Conservation (phyloP, 306 rosid species). For the Vigna angularis region DNA sequence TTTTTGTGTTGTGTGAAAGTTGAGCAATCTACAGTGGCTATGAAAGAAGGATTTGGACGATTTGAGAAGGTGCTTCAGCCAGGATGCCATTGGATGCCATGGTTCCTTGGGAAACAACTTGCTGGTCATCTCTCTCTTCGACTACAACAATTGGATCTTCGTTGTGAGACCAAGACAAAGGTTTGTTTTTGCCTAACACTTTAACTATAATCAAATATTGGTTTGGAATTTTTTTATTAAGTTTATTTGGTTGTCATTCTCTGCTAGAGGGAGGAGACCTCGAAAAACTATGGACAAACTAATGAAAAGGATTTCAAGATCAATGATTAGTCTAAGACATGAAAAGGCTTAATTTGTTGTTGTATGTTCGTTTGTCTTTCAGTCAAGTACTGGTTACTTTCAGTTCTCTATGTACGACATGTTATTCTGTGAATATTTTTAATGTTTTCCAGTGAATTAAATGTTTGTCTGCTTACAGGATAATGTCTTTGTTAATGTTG, state of each 20-base stretch:
- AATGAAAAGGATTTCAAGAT: neutral
- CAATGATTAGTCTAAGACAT: neutral
- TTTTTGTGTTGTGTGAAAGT: constrained; percentile 75
- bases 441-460: constrained; percentile 1
- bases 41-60: constrained; percentile 78
- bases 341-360: neutral
- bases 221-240: neutral
- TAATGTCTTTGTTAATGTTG: constrained; percentile 93
- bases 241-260: neutral
- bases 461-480: constrained; percentile 62
- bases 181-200: constrained; percentile 50
- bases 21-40: constrained; percentile 81
- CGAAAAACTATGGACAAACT: neutral
- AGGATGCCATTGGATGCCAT: constrained; percentile 94
- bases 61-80: constrained; percentile 82
- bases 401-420: neutral
- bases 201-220: constrained; percentile 27
- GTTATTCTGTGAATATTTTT: constrained; percentile 7
- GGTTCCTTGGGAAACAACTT: constrained; percentile 72
- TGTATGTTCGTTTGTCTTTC: neutral
- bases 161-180: constrained; percentile 97
- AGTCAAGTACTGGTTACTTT: neutral
- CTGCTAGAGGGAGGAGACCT: neutral
- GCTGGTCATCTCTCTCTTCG: constrained; percentile 90
- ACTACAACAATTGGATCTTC: constrained; percentile 85